phyloP scores from a whole-genome alignment of 2,329 filamentous ascomycete species.

The Fusarium dimerum region DNA sequence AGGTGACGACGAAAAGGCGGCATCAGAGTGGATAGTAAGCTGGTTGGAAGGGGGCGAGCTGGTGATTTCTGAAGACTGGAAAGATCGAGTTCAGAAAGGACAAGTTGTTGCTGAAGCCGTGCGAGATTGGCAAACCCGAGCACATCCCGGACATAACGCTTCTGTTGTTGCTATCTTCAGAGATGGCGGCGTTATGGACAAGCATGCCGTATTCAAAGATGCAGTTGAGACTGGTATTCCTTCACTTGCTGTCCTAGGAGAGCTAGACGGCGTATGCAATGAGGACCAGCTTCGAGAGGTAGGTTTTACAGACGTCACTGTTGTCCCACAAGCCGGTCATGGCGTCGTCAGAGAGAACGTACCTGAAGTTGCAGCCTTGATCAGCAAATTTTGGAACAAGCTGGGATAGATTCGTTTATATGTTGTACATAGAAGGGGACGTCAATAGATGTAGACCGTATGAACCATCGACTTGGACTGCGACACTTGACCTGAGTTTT shows the following conservation, averaged over 20 bases:
- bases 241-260: conserved; percentile 24
- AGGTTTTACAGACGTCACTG: conserved; percentile 23
- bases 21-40: conserved; percentile 37
- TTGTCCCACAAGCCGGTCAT: conserved; percentile 24
- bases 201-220: conserved; percentile 21
- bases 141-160: conserved; percentile 47
- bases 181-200: conserved; percentile 45
- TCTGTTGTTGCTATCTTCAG: conserved; percentile 48
- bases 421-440: too few relatives aligned
- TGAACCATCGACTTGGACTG: too few relatives aligned
- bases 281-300: conserved; percentile 9
- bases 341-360: conserved; percentile 27
- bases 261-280: conserved; percentile 23
- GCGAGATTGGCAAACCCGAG: conserved; percentile 46
- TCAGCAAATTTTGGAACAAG: conserved; percentile 20
- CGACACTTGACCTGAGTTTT: too few relatives aligned
- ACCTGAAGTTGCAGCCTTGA: conserved; percentile 15
- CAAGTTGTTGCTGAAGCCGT: conserved; percentile 50
- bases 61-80: conserved; percentile 45
- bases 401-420: not conserved
- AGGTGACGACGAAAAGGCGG: conserved; percentile 31
- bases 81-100: conserved; percentile 39
- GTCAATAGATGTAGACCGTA: too few relatives aligned
- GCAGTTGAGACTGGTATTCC: conserved; percentile 12
- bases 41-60: conserved; percentile 46